These are phyloP conservation scores for Ophiostoma sp. DNA, from an alignment of 2,329 filamentous ascomycete genomes.

Conservation along the genomic window DNA sequence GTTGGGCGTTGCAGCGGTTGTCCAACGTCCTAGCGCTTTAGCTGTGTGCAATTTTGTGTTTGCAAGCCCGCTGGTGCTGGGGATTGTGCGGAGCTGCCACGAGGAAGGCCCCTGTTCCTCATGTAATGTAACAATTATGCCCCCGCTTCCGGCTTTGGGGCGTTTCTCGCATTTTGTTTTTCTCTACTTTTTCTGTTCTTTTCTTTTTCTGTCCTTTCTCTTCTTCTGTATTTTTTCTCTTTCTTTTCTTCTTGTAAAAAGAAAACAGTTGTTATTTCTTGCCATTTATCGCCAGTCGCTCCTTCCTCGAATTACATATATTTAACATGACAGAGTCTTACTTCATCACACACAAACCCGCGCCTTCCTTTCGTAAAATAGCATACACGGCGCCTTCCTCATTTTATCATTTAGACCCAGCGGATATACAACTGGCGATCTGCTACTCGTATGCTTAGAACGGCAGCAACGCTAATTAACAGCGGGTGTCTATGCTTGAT, in stretches of 20 bases:
- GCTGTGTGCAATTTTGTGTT: neutral
- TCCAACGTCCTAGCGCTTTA: neutral
- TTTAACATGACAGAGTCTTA: too few species aligned
- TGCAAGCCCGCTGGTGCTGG: neutral
- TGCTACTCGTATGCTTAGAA: neutral
- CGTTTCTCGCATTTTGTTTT: neutral
- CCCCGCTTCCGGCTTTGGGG: neutral
- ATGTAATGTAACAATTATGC: slow-evolving; percentile 1
- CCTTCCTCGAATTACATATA: neutral
- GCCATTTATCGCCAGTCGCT: neutral
- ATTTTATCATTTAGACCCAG: neutral
- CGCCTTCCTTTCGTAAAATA: neutral
- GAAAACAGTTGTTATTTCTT: neutral
- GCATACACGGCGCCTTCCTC: neutral
- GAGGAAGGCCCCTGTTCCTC: neutral
- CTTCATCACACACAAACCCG: neutral
- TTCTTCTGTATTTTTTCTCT: neutral
- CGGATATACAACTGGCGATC: neutral
- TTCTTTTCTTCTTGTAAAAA: neutral
- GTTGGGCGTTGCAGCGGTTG: neutral
- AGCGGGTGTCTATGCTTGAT: too few species aligned
- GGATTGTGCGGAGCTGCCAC: neutral
- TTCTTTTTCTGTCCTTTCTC: neutral
- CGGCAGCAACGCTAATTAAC: neutral
- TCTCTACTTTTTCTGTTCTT: neutral